Conservation (phyloP, 2,329 filamentous ascomycete species). For the Stagonosporopsis cucurbitacearum region DNA sequence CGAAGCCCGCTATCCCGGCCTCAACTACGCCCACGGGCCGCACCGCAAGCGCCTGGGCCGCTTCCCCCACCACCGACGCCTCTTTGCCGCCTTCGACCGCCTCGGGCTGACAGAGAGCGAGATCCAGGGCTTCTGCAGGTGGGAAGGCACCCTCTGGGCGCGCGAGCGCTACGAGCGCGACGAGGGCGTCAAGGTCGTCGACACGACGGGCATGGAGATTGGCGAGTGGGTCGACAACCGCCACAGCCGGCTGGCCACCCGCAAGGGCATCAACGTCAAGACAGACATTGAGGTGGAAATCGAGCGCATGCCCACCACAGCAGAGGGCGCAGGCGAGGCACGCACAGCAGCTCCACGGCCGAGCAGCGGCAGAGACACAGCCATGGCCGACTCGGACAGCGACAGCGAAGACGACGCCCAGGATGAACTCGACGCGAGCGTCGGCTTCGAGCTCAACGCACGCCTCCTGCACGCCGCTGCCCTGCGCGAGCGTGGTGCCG, state of each 20-base stretch:
- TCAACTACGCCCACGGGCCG: slow-evolving; percentile 76
- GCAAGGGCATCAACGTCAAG: slow-evolving; percentile 50
- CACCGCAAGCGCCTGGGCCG: slow-evolving; percentile 80
- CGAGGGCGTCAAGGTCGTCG: slow-evolving; percentile 71
- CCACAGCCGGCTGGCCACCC: slow-evolving; percentile 16
- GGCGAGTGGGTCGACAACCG: slow-evolving; percentile 63
- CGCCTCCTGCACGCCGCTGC: slow-evolving; percentile 70
- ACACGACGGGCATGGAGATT: slow-evolving; percentile 75
- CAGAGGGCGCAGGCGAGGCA: slow-evolving; percentile 44
- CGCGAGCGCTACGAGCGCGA: slow-evolving; percentile 80
- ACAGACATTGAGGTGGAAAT: slow-evolving; percentile 53
- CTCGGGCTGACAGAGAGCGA: slow-evolving; percentile 72
- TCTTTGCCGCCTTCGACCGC: slow-evolving; percentile 77
- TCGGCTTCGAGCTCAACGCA: slow-evolving; percentile 66
- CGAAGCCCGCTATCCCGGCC: slow-evolving; percentile 80
- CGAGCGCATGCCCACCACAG: slow-evolving; percentile 34
- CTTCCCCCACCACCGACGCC: slow-evolving; percentile 76
- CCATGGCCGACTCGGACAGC: slow-evolving; percentile 47
- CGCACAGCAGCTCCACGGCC: not conserved
- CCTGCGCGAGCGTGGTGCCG: slow-evolving; percentile 66
- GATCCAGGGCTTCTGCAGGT: slow-evolving; percentile 75
- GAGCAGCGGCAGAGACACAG: slow-evolving; percentile 22
- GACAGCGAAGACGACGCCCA: slow-evolving; percentile 29
- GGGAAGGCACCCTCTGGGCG: slow-evolving; percentile 85
- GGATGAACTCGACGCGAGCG: slow-evolving; percentile 55